Conservation (phyloP, 768 basidiomycete genomes). For the Coprinopsis sp. region DNA sequence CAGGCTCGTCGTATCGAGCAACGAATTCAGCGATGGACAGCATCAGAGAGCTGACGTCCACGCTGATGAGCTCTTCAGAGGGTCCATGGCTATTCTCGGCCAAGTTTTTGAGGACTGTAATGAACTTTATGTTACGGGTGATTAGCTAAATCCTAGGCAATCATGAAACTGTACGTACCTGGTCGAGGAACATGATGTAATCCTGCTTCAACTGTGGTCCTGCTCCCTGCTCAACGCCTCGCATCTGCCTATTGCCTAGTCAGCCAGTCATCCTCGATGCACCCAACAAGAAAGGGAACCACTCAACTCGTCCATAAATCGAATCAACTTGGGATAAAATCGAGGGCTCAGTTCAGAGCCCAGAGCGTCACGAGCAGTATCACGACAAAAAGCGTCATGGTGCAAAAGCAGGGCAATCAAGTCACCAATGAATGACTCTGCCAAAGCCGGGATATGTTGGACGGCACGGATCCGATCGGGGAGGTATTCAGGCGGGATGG, state of each 20-base stretch:
- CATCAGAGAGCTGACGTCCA: conserved; percentile 61
- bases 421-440: conserved; percentile 62
- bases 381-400: conserved; percentile 64
- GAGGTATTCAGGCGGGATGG: conserved; percentile 54
- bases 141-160: background rate
- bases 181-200: conserved; percentile 61
- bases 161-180: conserved; percentile 38
- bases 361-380: conserved; percentile 75
- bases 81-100: conserved; percentile 64
- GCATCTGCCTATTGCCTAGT: conserved; percentile 41
- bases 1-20: conserved; percentile 50
- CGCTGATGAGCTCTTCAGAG: conserved; percentile 54
- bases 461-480: conserved; percentile 71
- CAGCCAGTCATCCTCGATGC: background rate
- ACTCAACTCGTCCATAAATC: conserved; percentile 65
- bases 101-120: conserved; percentile 69
- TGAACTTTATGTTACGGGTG: conserved; percentile 44
- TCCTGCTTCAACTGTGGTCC: conserved; percentile 38
- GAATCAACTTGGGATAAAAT: conserved; percentile 63
- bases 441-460: conserved; percentile 50
- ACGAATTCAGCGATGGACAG: conserved; percentile 61
- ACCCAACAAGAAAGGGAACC: background rate
- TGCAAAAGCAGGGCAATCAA: conserved; percentile 65
- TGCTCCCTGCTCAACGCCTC: conserved; percentile 44
- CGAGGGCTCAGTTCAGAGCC: conserved; percentile 73